Conservation (phyloP, 169 alveolate genomes). For the Babesia sp. region DNA sequence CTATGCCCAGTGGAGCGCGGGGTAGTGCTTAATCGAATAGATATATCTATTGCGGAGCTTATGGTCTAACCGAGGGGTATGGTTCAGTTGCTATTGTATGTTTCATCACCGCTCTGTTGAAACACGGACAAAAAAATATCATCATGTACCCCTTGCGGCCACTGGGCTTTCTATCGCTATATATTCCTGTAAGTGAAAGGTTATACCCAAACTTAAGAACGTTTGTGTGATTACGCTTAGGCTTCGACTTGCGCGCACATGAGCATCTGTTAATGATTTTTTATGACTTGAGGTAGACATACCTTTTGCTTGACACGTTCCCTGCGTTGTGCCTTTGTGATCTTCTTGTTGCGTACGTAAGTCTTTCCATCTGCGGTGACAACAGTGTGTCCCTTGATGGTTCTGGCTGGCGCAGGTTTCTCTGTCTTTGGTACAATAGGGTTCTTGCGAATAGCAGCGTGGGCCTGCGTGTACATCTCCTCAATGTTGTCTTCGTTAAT, state of each 20-base stretch:
- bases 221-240: background rate
- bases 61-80: no score
- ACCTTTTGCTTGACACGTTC: constrained; percentile 92
- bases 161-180: background rate
- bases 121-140: constrained; percentile 46
- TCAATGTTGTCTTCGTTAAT: constrained; percentile 93
- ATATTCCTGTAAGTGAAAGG: background rate
- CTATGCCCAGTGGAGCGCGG: no score
- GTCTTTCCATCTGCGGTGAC: constrained; percentile 86
- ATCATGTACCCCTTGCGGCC: constrained; percentile 24
- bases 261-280: constrained; percentile 24
- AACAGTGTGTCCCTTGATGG: constrained; percentile 84
- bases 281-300: constrained; percentile 58
- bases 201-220: background rate
- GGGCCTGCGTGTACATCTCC: constrained; percentile 95
- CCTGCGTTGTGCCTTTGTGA: constrained; percentile 91
- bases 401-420: constrained; percentile 78
- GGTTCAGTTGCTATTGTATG: constrained; percentile 18
- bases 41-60: no score
- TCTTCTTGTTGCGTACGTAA: constrained; percentile 88
- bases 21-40: no score
- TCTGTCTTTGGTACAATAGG: constrained; percentile 87
- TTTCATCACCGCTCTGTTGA: constrained; percentile 50
- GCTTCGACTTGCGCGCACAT: constrained; percentile 24
- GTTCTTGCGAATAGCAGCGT: constrained; percentile 94